These are phyloP conservation scores for Ashbya aceris DNA, from an alignment of 1,139 yeast species.

Conservation along the genomic window DNA sequence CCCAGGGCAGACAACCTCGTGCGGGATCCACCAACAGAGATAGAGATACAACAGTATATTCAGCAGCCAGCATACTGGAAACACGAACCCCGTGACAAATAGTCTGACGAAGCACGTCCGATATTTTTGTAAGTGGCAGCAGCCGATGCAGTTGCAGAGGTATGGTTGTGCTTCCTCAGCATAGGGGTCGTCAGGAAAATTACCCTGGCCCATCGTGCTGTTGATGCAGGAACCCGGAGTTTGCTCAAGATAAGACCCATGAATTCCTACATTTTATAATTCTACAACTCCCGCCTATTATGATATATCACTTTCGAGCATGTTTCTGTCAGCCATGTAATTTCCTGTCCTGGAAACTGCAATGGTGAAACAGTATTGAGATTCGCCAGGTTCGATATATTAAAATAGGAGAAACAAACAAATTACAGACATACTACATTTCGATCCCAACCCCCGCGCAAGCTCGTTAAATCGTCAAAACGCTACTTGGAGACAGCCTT, in stretches of 20 bases:
- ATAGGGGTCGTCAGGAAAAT: too few species aligned
- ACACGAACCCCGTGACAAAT: constrained; percentile 19
- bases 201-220: too few species aligned
- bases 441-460: not conserved
- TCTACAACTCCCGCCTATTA: too few species aligned
- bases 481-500: constrained; percentile 22
- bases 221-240: too few species aligned
- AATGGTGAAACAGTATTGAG: constrained; percentile 5
- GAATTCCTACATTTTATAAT: too few species aligned
- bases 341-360: constrained; percentile 16
- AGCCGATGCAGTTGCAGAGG: too few species aligned
- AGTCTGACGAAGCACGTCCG: constrained; percentile 8
- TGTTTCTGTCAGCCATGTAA: constrained; percentile 2
- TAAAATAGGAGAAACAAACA: not conserved
- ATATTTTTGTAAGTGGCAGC: too few species aligned
- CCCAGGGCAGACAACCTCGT: not conserved
- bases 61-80: constrained; percentile 19
- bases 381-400: not conserved
- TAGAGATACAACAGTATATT: constrained; percentile 14
- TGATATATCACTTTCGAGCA: too few species aligned
- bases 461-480: not conserved
- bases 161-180: too few species aligned
- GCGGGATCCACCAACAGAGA: constrained; percentile 9
- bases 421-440: constrained; percentile 1
- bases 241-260: too few species aligned